phyloP scores from a whole-genome alignment of 441 rosid genomes.

The Isatis lusitanica region DNA sequence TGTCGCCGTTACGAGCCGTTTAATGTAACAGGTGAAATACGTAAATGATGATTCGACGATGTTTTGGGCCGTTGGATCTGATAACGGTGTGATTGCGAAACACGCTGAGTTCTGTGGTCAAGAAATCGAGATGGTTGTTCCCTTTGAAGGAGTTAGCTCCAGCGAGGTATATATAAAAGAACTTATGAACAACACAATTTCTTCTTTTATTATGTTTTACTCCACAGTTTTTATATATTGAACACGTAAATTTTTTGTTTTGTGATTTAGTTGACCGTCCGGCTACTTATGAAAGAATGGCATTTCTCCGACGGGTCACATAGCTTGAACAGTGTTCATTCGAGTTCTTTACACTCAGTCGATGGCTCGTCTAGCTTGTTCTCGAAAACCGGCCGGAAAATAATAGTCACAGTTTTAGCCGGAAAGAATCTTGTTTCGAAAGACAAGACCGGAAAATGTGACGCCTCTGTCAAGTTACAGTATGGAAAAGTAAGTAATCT shows the following conservation, averaged over 20 bases:
- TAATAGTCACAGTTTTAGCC: constrained; percentile 54
- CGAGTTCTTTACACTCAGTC: constrained; percentile 50
- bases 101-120: constrained; percentile 83
- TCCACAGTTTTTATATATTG: not conserved
- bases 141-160: constrained; percentile 74
- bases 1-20: no score
- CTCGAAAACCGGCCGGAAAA: constrained; percentile 72
- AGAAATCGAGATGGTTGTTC: constrained; percentile 86
- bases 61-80: constrained; percentile 91
- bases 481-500: constrained; percentile 73
- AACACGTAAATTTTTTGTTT: not conserved
- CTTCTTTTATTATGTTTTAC: not conserved
- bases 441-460: constrained; percentile 67
- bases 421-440: constrained; percentile 68
- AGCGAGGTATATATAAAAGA: constrained; percentile 63
- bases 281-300: constrained; percentile 88
- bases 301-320: constrained; percentile 91
- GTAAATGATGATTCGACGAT: constrained; percentile 80
- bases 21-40: constrained; percentile 70
- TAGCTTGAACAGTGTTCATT: constrained; percentile 48
- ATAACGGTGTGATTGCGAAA: constrained; percentile 65
- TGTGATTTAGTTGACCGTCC: constrained; percentile 62
- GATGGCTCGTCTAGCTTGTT: constrained; percentile 56
- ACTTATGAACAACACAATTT: not conserved
- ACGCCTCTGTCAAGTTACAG: constrained; percentile 79